These are phyloP conservation scores for Chionographis japonica DNA, from an alignment of 106 monocot species.

Conservation along the genomic window DNA sequence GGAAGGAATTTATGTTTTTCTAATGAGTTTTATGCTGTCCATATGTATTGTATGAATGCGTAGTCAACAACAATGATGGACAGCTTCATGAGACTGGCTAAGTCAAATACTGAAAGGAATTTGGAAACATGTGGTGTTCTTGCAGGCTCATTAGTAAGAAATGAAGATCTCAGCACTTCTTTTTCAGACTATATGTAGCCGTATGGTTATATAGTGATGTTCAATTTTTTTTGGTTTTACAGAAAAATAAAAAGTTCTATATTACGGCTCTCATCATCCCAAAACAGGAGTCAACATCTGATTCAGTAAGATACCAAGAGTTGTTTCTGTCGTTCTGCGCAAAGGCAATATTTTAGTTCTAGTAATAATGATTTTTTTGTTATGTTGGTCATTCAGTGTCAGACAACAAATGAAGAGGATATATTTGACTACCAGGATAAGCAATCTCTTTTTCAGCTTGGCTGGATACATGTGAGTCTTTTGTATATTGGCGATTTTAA, in stretches of 20 bases:
- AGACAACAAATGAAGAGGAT: slow-evolving; percentile 97
- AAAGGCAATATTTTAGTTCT: slow-evolving; percentile 2
- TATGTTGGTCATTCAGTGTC: slow-evolving; percentile 49
- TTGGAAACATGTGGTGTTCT: slow-evolving; percentile 97
- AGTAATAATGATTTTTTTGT: slow-evolving; percentile 6
- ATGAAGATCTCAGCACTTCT: not conserved
- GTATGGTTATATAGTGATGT: slow-evolving; percentile 1
- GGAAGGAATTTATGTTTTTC: not conserved
- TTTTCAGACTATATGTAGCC: not conserved
- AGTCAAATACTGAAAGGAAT: slow-evolving; percentile 78
- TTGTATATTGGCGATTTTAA: no score
- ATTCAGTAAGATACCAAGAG: slow-evolving; percentile 55
- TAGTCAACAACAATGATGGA: slow-evolving; percentile 92
- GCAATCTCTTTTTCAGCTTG: slow-evolving; percentile 87
- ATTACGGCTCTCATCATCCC: slow-evolving; percentile 89
- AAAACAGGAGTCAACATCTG: slow-evolving; percentile 89
- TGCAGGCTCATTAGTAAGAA: slow-evolving; percentile 95
- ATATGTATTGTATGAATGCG: not conserved
- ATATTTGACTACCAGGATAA: slow-evolving; percentile 98
- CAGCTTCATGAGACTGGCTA: slow-evolving; percentile 76
- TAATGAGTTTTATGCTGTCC: no score
- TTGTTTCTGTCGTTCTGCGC: not conserved
- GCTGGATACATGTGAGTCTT: slow-evolving; percentile 95
- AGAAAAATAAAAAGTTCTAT: slow-evolving; percentile 91
- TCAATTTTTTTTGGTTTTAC: slow-evolving; percentile 13